Percentiles rank a stretch among this genome's conserved stretches.
Evolutionary conservation across 352 stramenopile species (phyloP).

Genomic region (Phytophthora palmivora): DNA sequence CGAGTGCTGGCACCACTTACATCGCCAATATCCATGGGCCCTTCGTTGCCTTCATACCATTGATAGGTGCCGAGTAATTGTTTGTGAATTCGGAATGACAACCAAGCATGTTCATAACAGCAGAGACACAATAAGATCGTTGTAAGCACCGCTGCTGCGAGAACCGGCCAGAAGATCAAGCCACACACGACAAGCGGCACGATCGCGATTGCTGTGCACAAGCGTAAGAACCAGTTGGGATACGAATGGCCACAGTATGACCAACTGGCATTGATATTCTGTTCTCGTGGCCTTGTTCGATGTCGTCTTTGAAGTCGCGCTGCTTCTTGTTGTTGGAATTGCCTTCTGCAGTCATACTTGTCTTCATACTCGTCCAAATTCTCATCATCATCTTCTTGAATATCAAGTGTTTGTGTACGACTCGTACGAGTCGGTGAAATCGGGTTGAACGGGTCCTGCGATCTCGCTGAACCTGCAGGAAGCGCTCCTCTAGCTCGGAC

Average conservation of each 20-base stretch:
- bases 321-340: slow-evolving; percentile 26
- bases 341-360: slow-evolving; percentile 17
- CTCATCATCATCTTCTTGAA: slow-evolving; percentile 28
- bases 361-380: slow-evolving; percentile 13
- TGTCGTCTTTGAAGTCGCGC: slow-evolving; percentile 13
- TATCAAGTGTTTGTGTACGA: slow-evolving; percentile 26
- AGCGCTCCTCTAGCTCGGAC: slow-evolving; percentile 29
- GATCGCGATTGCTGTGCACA: slow-evolving; percentile 38
- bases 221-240: slow-evolving; percentile 44
- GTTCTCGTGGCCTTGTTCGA: slow-evolving; percentile 42
- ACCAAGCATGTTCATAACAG: slow-evolving; percentile 63
- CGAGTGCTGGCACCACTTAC: slow-evolving; percentile 20
- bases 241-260: slow-evolving; percentile 45
- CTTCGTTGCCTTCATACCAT: slow-evolving; percentile 52
- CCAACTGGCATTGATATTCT: slow-evolving; percentile 50
- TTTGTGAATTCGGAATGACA: slow-evolving; percentile 57
- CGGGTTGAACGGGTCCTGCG: slow-evolving; percentile 18
- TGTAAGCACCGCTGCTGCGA: slow-evolving; percentile 36
- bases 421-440: slow-evolving; percentile 26
- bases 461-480: slow-evolving; percentile 25
- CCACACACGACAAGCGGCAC: slow-evolving; percentile 39
- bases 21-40: slow-evolving; percentile 8
- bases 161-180: slow-evolving; percentile 45
- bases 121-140: slow-evolving; percentile 46
- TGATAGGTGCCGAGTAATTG: slow-evolving; percentile 51